Evolutionary conservation across 768 basidiomycete species (phyloP).

Genomic region (Panaeolus papilionaceus): DNA sequence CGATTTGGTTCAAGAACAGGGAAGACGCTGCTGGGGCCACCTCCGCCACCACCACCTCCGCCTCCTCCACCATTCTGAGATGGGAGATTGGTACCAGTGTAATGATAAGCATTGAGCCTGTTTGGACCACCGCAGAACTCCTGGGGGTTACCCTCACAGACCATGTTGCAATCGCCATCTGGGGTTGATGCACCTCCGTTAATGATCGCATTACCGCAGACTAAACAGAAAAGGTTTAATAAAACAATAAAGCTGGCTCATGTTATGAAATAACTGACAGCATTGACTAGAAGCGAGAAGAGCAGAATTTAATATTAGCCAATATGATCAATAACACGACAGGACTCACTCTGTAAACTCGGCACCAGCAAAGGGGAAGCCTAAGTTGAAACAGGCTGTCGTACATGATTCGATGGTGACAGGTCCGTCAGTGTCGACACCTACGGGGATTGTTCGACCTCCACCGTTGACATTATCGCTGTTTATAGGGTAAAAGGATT

Average conservation of each 20-base stretch:
- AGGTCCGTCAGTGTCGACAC: conserved; percentile 42
- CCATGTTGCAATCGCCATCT: conserved; percentile 68
- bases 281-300: conserved; percentile 46
- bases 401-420: conserved; percentile 66
- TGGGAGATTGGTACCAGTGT: conserved; percentile 64
- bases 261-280: conserved; percentile 45
- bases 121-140: conserved; percentile 81
- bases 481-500: conserved; percentile 11
- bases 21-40: conserved; percentile 33
- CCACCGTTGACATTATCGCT: conserved; percentile 52
- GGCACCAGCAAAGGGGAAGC: conserved; percentile 44
- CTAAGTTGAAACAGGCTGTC: conserved; percentile 62
- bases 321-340: background rate
- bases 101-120: conserved; percentile 71
- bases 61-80: conserved; percentile 40
- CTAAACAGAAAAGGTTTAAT: conserved; percentile 36
- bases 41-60: conserved; percentile 42
- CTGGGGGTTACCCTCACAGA: conserved; percentile 63
- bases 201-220: conserved; percentile 53
- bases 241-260: background rate
- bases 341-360: conserved; percentile 44
- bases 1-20: conserved; percentile 50
- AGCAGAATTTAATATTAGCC: background rate
- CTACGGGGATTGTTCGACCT: conserved; percentile 47
- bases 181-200: conserved; percentile 54